Evolutionary conservation across 495 filamentous ascomycete species (phyloP).

Genomic region (Neurospora pannonica): DNA sequence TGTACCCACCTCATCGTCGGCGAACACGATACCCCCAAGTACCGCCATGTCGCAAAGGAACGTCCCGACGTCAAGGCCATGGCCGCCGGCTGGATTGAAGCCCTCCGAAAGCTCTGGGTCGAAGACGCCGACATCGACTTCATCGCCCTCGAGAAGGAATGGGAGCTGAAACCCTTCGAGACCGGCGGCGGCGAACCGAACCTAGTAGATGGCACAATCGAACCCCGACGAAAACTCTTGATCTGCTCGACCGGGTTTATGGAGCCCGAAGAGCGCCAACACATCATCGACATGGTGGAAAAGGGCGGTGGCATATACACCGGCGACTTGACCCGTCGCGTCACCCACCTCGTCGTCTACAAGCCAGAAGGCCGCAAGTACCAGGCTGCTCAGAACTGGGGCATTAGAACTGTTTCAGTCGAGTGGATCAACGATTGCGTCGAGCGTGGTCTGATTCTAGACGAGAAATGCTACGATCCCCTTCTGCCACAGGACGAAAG

Average conservation of each 20-base stretch:
- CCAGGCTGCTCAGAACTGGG: conserved; percentile 70
- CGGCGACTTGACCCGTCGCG: conserved; percentile 73
- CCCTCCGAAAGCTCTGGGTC: conserved; percentile 74
- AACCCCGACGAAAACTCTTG: conserved; percentile 40
- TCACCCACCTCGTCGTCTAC: conserved; percentile 79
- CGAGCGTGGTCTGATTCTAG: conserved; percentile 85
- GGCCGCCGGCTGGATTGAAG: conserved; percentile 71
- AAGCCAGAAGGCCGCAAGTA: conserved; percentile 80
- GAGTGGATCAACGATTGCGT: conserved; percentile 84
- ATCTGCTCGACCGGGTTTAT: conserved; percentile 90
- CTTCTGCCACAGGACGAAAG: conserved; percentile 55
- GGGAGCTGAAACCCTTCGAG: conserved; percentile 36
- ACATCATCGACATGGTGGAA: conserved; percentile 50
- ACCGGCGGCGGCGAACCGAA: conserved; percentile 24
- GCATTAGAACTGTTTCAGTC: conserved; percentile 61
- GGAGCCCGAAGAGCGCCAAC: conserved; percentile 59
- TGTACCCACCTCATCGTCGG: conserved; percentile 93
- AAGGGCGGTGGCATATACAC: conserved; percentile 71
- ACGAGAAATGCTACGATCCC: conserved; percentile 76
- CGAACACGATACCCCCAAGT: conserved; percentile 79
- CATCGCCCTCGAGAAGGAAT: conserved; percentile 40
- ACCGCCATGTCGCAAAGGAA: conserved; percentile 87
- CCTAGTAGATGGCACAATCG: conserved; percentile 2
- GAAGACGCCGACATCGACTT: conserved; percentile 72
- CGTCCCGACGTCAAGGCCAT: conserved; percentile 77